phyloP scores from a whole-genome alignment of 1,139 yeast species.

The Candida sojae region DNA sequence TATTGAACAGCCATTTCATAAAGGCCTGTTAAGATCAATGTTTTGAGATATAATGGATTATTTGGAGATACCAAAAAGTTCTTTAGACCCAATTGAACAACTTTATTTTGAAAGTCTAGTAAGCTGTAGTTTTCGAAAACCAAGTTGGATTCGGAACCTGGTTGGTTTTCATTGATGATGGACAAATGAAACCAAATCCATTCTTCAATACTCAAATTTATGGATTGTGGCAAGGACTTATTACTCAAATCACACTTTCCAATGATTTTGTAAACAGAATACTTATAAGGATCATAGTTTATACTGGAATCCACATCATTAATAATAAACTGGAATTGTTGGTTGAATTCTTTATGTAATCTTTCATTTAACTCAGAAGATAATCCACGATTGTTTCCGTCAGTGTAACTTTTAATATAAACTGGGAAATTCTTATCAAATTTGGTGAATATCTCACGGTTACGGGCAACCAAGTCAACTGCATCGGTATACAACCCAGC shows the following conservation, averaged over 20 bases:
- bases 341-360: slow-evolving; percentile 79
- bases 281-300: slow-evolving; percentile 81
- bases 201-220: slow-evolving; percentile 85
- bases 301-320: slow-evolving; percentile 49
- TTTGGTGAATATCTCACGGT: slow-evolving; percentile 64
- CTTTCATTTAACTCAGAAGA: slow-evolving; percentile 71
- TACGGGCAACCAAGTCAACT: slow-evolving; percentile 37
- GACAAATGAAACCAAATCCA: slow-evolving; percentile 96
- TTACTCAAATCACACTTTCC: slow-evolving; percentile 87
- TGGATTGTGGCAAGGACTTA: slow-evolving; percentile 69
- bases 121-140: slow-evolving; percentile 74
- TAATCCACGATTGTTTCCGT: slow-evolving; percentile 51
- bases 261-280: slow-evolving; percentile 84
- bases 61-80: slow-evolving; percentile 63
- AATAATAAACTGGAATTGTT: slow-evolving; percentile 71
- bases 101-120: slow-evolving; percentile 69
- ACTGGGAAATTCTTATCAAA: slow-evolving; percentile 84
- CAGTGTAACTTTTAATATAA: slow-evolving; percentile 72
- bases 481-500: slow-evolving; percentile 85
- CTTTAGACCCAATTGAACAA: slow-evolving; percentile 71
- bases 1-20: slow-evolving; percentile 82
- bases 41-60: slow-evolving; percentile 76
- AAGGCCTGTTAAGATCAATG: slow-evolving; percentile 73
- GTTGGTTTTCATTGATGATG: slow-evolving; percentile 58
- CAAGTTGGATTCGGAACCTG: slow-evolving; percentile 35